phyloP scores from a whole-genome alignment of 495 filamentous ascomycete genomes.

The Neurospora sp. region DNA sequence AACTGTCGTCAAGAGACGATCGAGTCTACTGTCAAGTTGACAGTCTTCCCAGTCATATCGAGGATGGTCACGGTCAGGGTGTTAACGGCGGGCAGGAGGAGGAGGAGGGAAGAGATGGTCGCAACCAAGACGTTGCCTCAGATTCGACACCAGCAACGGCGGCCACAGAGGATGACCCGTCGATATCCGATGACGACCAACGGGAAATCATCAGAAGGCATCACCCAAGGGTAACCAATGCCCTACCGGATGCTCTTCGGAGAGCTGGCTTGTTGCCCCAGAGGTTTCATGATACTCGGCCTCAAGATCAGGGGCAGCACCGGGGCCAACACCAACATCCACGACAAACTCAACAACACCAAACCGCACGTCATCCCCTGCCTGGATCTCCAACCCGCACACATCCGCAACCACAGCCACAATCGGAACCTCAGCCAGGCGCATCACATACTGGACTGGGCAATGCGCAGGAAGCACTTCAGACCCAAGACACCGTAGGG shows the following conservation, averaged over 20 bases:
- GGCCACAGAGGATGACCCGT: neutral
- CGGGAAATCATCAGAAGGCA: neutral
- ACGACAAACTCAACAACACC: neutral
- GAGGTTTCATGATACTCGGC: neutral
- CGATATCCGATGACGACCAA: neutral
- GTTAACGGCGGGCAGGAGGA: neutral
- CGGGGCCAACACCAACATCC: neutral
- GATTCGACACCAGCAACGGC: neutral
- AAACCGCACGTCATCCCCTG: neutral
- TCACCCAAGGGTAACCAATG: neutral
- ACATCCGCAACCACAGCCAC: neutral
- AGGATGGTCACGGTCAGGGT: neutral
- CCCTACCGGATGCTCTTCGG: neutral
- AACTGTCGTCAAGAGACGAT: neutral
- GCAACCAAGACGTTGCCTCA: neutral
- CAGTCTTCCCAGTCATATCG: neutral
- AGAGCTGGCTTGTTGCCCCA: neutral
- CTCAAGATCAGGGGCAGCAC: neutral
- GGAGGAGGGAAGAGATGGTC: neutral
- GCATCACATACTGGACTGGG: neutral
- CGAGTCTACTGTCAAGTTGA: neutral
- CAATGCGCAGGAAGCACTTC: neutral
- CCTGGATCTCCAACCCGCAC: neutral
- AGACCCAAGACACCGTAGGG: neutral
- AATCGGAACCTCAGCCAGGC: neutral